Conservation (phyloP, 139 green algal species). For the Protoeuglena noctilucae region DNA sequence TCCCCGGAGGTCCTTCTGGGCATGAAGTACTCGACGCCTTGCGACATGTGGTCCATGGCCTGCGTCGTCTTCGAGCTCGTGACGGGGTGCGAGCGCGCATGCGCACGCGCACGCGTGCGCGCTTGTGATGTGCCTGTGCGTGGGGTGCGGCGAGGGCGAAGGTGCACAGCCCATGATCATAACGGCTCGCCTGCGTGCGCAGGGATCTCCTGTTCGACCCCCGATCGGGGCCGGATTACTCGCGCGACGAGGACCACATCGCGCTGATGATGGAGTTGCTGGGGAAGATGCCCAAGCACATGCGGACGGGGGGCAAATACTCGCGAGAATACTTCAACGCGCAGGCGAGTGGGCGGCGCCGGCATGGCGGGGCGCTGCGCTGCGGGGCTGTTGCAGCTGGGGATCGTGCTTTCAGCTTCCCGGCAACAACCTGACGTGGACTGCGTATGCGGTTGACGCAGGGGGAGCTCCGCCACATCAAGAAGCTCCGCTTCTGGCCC, state of each 20-base stretch:
- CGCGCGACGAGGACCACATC: conserved; percentile 93
- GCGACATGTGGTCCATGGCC: conserved; percentile 91
- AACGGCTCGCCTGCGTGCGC: too few relatives aligned
- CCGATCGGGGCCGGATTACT: conserved; percentile 27
- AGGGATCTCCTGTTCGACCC: conserved; percentile 96
- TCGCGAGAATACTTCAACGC: conserved; percentile 79
- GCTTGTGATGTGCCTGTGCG: too few relatives aligned
- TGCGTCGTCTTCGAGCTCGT: conserved; percentile 95
- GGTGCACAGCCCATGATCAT: too few relatives aligned
- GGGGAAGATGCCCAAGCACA: conserved; percentile 53
- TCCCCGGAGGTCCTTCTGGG: conserved; percentile 70
- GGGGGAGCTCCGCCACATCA: conserved; percentile 83
- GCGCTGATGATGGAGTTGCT: conserved; percentile 94
- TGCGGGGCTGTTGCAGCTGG: too few relatives aligned
- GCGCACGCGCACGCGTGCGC: too few relatives aligned
- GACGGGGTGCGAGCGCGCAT: too few relatives aligned
- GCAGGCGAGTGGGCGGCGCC: too few relatives aligned
- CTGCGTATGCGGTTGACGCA: too few relatives aligned
- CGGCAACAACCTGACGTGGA: too few relatives aligned
- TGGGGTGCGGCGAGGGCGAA: too few relatives aligned
- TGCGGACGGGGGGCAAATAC: conserved; percentile 54
- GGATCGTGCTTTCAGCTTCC: too few relatives aligned
- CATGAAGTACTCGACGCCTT: conserved; percentile 65
- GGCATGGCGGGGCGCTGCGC: too few relatives aligned
- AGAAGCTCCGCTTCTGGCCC: conserved; percentile 76